Evolutionary conservation across 169 alveolate genomes (phyloP), one percentile per base, ranked within the genome.

Genomic region (Besnoitia besnoiti): DNA sequence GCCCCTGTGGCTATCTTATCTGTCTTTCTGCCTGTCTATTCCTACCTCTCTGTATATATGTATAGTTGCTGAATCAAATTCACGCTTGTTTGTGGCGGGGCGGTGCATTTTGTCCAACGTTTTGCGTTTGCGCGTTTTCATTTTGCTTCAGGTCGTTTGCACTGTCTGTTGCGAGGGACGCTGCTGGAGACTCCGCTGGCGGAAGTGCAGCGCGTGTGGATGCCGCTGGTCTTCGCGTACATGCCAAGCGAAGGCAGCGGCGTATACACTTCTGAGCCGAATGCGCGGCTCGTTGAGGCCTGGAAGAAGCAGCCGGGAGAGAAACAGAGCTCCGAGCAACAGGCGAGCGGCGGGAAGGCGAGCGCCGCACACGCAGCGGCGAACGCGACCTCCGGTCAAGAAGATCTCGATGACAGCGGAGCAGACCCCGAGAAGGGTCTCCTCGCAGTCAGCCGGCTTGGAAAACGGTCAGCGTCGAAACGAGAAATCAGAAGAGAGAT

Each of bases 91-190:
- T 67, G 2, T 67, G 40, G 19, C 14, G 24, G 44, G 3, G 7
- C 21, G n/a, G n/a, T n/a, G n/a, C n/a, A n/a, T n/a, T n/a, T n/a
- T n/a, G n/a, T n/a, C 19, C 62, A 50, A 14, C 19, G 39, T 5
- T 67, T 33, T 67, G 42, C 46, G 42, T 19, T 33, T n/a, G 14
- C n/a, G 2, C 39, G 19, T 50, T 14, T 67, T 33, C 10, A 1
- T 67, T 67, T 8, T 27, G 55, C 21, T 24, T 79, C 92, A 92
- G 95, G 95, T n/a, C 93, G 95, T 16, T 33, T 92, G 46, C 95
- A 92, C 92, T 88, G 93, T 24, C 93, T 92, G 49, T 85, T 92
- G 59, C 95, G 95, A 5, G 95, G 93, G 35, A 87, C 95, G 85
- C 46, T 84, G 85, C 61, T 92, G 12, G 95, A 92, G 47, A 50